Percentiles rank a stretch among this genome's conserved stretches.
These are phyloP conservation scores for Exobasidium cylindrosporum DNA, from an alignment of 1,284 basidiomycete species.

Conservation along the genomic window DNA sequence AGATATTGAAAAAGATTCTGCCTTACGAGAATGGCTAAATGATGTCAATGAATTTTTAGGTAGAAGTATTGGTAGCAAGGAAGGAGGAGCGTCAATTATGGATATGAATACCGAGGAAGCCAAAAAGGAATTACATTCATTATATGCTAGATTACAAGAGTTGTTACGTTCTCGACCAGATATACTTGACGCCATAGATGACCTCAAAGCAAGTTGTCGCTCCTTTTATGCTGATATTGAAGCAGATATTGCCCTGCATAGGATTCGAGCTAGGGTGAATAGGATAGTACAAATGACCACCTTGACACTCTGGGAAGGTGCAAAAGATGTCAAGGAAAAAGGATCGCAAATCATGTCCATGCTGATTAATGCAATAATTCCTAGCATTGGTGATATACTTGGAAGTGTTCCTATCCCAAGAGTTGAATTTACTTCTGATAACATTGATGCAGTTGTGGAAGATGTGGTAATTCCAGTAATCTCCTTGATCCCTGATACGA, in stretches of 20 bases:
- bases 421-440: conserved; percentile 16
- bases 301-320: not conserved
- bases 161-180: conserved; percentile 1
- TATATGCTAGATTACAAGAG: not conserved
- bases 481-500: conserved; percentile 12
- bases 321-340: conserved; percentile 3
- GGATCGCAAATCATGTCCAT: not conserved
- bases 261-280: not conserved
- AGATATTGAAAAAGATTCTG: not conserved
- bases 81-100: not conserved
- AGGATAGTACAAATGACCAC: not conserved
- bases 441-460: conserved; percentile 16
- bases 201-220: not conserved
- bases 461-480: conserved; percentile 11
- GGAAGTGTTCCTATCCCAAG: conserved; percentile 14
- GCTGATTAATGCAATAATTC: conserved; percentile 7
- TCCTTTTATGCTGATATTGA: not conserved
- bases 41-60: not conserved
- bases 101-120: conserved; percentile 2
- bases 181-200: not conserved
- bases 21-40: not conserved
- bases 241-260: not conserved
- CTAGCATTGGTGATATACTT: conserved; percentile 6
- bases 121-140: not conserved
- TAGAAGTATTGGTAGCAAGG: not conserved